Base-by-base conservation (phyloP, 164 flowering plant species). In the Chimonanthus praecox region DNA sequence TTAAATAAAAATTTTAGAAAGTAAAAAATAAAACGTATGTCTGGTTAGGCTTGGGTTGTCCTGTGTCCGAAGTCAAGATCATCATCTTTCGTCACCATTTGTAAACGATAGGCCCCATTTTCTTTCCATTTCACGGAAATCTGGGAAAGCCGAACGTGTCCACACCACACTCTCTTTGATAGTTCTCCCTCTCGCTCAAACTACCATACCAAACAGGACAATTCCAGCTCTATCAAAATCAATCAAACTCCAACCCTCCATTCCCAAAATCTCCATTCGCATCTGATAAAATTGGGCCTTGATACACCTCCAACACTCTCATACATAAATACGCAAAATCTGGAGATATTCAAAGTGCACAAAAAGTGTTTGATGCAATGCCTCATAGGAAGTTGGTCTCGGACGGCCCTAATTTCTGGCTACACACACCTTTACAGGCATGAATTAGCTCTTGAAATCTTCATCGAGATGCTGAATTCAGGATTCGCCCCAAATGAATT, bases 401-500 rank as follows among this genome's bases (percentile, higher is more conserved):
- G 77, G 77, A 70, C 73, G 6, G 64, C 73, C 6, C 15, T 71
- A n/a, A 44, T 75, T 64, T 75, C 77, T 2, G 77, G 73, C 15
- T 75, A 75, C 18, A 13, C 77, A n/a, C 77, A 54, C 3, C 45
- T 49, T 7, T 64, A 51, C 51, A 63, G 49, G 73, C 7, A 67
- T 44, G 7, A 33, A n/a, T 69, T 70, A 44, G 73, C 73, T 21
- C 13, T 75, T 9, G 69, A 45, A 10, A 49, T 64, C 18, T 75
- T 70, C 13, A 13, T 64, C 7, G 45, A 9, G 46, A 75, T 75
- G 77, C 49, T 75, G 73, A 45, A 75, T 18, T 47, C 50, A 33
- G 77, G 77, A 20, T 75, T 50, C 44, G 50, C 13, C 11, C 77
- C 77, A 10, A 75, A 75, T 64, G 77, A 75, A 13, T 75, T 70